Percentiles rank a stretch among this genome's conserved stretches.
These are phyloP conservation scores for Colletotrichum tropicale DNA, from an alignment of 2,329 filamentous ascomycete genomes.

Conservation along the genomic window DNA sequence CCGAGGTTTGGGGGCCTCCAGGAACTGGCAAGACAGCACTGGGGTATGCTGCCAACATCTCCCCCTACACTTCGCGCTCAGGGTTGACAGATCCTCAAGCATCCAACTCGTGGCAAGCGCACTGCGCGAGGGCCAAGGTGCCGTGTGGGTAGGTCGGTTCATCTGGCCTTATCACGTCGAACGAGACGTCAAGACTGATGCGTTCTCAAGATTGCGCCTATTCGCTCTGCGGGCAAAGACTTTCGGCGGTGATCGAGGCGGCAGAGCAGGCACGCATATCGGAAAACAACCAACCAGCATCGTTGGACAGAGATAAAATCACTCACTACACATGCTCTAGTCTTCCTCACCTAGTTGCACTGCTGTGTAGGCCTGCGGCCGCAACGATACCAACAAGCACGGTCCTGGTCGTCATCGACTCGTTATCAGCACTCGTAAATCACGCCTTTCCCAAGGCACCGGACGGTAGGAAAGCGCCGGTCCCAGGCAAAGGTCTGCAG, in stretches of 20 bases:
- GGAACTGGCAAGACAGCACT: conserved; percentile 86
- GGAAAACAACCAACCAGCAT: conserved; percentile 1
- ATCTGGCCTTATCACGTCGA: conserved; percentile 2
- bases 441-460: conserved; percentile 72
- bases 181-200: not conserved
- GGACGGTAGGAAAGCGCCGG: conserved; percentile 39
- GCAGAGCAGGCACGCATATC: not conserved
- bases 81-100: conserved; percentile 44
- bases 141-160: conserved; percentile 82
- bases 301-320: conserved; percentile 31
- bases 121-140: conserved; percentile 62
- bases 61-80: conserved; percentile 1
- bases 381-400: conserved; percentile 67
- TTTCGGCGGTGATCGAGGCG: conserved; percentile 32
- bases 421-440: conserved; percentile 77
- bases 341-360: conserved; percentile 75
- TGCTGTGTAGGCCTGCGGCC: conserved; percentile 71
- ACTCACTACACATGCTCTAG: conserved; percentile 58
- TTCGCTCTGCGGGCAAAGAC: conserved; percentile 39
- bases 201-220: conserved; percentile 42
- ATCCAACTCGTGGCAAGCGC: conserved; percentile 72
- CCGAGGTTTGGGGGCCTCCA: conserved; percentile 87
- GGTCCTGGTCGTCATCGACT: conserved; percentile 77
- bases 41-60: conserved; percentile 59
- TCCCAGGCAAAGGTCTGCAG: conserved; percentile 43